Evolutionary conservation across 192 early-diverging fungal genomes (phyloP), one percentile per base, ranked within the genome.

Genomic region (Coemansia sp.): DNA sequence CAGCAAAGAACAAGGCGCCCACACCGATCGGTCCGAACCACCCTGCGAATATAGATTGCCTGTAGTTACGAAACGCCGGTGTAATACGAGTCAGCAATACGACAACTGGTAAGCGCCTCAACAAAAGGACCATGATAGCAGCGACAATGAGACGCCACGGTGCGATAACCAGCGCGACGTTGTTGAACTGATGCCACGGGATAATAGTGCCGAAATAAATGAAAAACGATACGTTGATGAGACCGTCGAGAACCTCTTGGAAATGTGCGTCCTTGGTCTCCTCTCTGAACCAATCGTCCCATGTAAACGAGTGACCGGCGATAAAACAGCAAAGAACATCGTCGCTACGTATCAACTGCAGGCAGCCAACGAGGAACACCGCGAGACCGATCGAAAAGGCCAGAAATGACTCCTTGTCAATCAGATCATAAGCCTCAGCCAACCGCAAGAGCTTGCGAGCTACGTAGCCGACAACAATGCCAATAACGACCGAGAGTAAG

Each of bases 11-110:
- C 13, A 90, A 65, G 16, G 89, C 88, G 62, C 87, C 83, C 39
- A 89, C 91, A 31, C 92, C 93, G 63, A 98, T 94, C 11, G 95
- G 95, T 1, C 95, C 96, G 74, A 98, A 98, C 93, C 93, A 98
- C 20, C 95, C 94, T 15, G 89, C 90, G 75, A 95, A 95, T 1
- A 91, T 77, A 1, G 92, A 91, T 70, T 95, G 92, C 29, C 88
- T 88, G 67, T 87, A 89, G 24, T 87, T 93, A 15, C 86, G 86
- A 62, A 94, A 74, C 12, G 90, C 90, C 11, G 94, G 92, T 3
- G 92, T 90, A 1, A 90, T 66, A 3, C 80, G 81, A 18, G 91
- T 88, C 9, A 93, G 81, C 22, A 86, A 65, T 5, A 95, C 24
- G 2, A 95, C 87, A 31, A 90, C 77, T 0, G 95, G 95, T 36